A percentile compares a stretch with the other conserved stretches of the same genome.
Evolutionary conservation across 2,329 filamentous ascomycete species (phyloP).

Genomic region (Xylaria sp.): DNA sequence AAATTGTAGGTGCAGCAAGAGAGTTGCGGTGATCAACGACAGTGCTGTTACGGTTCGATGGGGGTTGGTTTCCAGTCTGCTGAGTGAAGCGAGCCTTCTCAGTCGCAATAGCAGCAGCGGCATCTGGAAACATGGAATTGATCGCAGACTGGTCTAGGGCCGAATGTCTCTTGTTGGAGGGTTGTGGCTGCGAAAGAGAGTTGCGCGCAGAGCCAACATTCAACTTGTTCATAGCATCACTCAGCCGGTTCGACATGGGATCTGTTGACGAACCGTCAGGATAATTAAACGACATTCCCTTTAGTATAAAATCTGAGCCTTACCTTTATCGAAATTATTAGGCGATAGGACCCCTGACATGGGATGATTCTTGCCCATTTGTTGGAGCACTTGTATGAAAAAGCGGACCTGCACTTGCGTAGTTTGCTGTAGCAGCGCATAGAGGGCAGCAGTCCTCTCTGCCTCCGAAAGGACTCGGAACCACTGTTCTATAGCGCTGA

Average conservation of each 20-base stretch:
- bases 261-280: slow-evolving; percentile 59
- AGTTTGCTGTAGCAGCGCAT: slow-evolving; percentile 95
- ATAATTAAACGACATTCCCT: slow-evolving; percentile 6
- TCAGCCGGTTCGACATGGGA: slow-evolving; percentile 94
- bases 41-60: slow-evolving; percentile 91
- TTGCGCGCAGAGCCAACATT: slow-evolving; percentile 86
- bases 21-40: slow-evolving; percentile 78
- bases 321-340: slow-evolving; percentile 95
- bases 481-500: slow-evolving; percentile 99
- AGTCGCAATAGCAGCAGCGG: slow-evolving; percentile 95
- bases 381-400: slow-evolving; percentile 97
- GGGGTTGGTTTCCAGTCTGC: slow-evolving; percentile 86
- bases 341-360: slow-evolving; percentile 96
- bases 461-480: slow-evolving; percentile 97
- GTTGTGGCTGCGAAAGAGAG: slow-evolving; percentile 80
- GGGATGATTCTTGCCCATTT: slow-evolving; percentile 98
- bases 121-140: slow-evolving; percentile 99
- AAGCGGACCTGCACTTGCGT: slow-evolving; percentile 99
- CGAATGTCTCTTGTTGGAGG: slow-evolving; percentile 87
- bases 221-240: slow-evolving; percentile 95
- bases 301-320: slow-evolving; percentile 33
- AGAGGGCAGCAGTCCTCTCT: slow-evolving; percentile 92
- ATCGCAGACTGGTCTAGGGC: slow-evolving; percentile 93
- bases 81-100: slow-evolving; percentile 98
- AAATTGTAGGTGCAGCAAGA: slow-evolving; percentile 75